Percentiles rank a stretch among this genome's conserved stretches.
phyloP scores from a whole-genome alignment of 1,139 yeast species.

The Lodderomyces pseudojiufengensis region DNA sequence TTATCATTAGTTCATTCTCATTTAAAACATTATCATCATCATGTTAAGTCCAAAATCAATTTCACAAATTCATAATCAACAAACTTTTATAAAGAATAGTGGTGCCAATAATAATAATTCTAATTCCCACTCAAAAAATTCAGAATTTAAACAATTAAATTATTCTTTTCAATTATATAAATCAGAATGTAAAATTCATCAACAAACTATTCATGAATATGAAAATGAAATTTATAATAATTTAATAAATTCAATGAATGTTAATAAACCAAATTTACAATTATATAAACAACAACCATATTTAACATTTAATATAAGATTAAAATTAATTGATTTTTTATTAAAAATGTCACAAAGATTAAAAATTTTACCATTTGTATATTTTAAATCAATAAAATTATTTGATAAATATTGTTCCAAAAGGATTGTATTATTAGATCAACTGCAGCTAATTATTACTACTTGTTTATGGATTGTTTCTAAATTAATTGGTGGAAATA shows the following conservation, averaged over 20 bases:
- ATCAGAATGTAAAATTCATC: slow-evolving; percentile 48
- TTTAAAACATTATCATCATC: too few relatives aligned
- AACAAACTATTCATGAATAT: slow-evolving; percentile 47
- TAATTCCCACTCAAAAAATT: slow-evolving; percentile 1
- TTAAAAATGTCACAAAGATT: slow-evolving; percentile 57
- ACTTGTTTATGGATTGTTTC: slow-evolving; percentile 68
- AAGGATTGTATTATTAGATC: slow-evolving; percentile 57
- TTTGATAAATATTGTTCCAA: slow-evolving; percentile 67
- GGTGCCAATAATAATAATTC: not conserved
- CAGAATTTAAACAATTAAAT: slow-evolving; percentile 29
- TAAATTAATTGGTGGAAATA: slow-evolving; percentile 66
- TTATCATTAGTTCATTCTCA: too few relatives aligned
- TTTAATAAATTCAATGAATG: slow-evolving; percentile 29
- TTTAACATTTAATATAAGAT: slow-evolving; percentile 47
- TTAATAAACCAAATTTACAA: slow-evolving; percentile 47
- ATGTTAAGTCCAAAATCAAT: too few relatives aligned
- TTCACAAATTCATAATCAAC: slow-evolving; percentile 2
- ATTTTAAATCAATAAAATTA: slow-evolving; percentile 53
- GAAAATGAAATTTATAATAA: slow-evolving; percentile 46
- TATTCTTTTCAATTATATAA: slow-evolving; percentile 51
- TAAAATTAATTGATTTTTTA: slow-evolving; percentile 53
- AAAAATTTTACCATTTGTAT: slow-evolving; percentile 57
- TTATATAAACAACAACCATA: slow-evolving; percentile 65
- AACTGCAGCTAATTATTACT: slow-evolving; percentile 59
- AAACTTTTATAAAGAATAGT: not conserved